Conservation (phyloP, 2,329 filamentous ascomycete species). For the Phyllosticta ampelicida region DNA sequence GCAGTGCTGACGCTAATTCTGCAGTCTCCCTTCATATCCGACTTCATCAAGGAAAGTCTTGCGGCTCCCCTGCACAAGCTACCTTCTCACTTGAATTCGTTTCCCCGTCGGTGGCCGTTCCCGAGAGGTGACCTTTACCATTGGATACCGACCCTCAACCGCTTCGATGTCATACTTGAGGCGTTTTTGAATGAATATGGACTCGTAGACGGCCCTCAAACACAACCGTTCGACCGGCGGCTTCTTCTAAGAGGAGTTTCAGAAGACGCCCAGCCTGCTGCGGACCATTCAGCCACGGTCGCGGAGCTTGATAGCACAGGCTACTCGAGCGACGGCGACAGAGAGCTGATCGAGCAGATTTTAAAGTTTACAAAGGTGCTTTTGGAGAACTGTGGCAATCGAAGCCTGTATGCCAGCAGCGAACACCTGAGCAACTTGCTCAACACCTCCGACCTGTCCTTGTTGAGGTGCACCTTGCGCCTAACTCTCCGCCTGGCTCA, state of each 20-base stretch:
- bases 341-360: conserved; percentile 65
- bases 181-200: conserved; percentile 71
- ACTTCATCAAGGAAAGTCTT: conserved; percentile 64
- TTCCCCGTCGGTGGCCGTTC: conserved; percentile 88
- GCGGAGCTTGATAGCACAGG: conserved; percentile 44
- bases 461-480: conserved; percentile 68
- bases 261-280: conserved; percentile 31
- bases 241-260: conserved; percentile 51
- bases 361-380: conserved; percentile 79
- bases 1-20: conserved; percentile 1
- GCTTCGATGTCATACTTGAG: conserved; percentile 83
- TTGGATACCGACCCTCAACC: conserved; percentile 91
- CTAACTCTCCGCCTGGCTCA: conserved; percentile 80
- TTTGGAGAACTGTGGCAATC: conserved; percentile 89
- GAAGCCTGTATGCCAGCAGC: conserved; percentile 93
- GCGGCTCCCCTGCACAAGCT: conserved; percentile 63
- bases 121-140: conserved; percentile 93
- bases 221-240: conserved; percentile 58
- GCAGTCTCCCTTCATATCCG: conserved; percentile 78
- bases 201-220: conserved; percentile 70
- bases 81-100: conserved; percentile 63
- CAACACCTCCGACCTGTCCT: conserved; percentile 70
- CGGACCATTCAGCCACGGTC: conserved; percentile 23
- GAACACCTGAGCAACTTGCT: conserved; percentile 78
- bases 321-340: conserved; percentile 66